A percentile compares a stretch with the other conserved stretches of the same genome.
Evolutionary conservation across 2,329 filamentous ascomycete species (phyloP).

Genomic region (Myotisia sp.): DNA sequence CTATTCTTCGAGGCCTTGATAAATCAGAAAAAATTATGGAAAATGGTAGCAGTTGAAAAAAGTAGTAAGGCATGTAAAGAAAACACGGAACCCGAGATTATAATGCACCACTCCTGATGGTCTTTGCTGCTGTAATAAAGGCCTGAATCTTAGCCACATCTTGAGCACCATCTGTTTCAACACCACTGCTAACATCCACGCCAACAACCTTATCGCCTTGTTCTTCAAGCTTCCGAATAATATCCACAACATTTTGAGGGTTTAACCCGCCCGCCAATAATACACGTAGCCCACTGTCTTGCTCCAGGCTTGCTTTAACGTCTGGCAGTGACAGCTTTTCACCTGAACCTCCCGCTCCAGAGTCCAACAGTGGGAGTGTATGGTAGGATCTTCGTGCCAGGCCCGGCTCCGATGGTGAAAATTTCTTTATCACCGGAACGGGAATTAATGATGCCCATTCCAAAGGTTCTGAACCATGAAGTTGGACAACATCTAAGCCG

Average conservation of each 20-base stretch:
- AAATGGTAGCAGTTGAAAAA: too few relatives aligned
- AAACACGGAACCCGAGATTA: background rate
- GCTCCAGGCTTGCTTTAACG: constrained; percentile 51
- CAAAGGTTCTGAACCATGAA: constrained; percentile 81
- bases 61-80: too few relatives aligned
- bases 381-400: constrained; percentile 68
- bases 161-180: constrained; percentile 72
- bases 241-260: constrained; percentile 59
- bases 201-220: constrained; percentile 53
- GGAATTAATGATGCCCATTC: constrained; percentile 87
- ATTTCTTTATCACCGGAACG: constrained; percentile 78
- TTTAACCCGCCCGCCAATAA: constrained; percentile 76
- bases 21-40: too few relatives aligned
- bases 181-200: constrained; percentile 88
- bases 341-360: constrained; percentile 69
- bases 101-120: constrained; percentile 16
- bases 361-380: constrained; percentile 69
- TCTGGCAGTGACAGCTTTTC: constrained; percentile 57
- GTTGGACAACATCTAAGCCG: constrained; percentile 73
- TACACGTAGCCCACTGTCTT: constrained; percentile 56
- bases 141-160: constrained; percentile 63
- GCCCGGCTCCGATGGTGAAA: constrained; percentile 60
- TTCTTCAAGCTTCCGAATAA: constrained; percentile 49
- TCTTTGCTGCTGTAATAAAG: constrained; percentile 65
- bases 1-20: too few relatives aligned